These are phyloP conservation scores for Yarrowia sp. DNA, from an alignment of 805 yeast species.

Conservation along the genomic window DNA sequence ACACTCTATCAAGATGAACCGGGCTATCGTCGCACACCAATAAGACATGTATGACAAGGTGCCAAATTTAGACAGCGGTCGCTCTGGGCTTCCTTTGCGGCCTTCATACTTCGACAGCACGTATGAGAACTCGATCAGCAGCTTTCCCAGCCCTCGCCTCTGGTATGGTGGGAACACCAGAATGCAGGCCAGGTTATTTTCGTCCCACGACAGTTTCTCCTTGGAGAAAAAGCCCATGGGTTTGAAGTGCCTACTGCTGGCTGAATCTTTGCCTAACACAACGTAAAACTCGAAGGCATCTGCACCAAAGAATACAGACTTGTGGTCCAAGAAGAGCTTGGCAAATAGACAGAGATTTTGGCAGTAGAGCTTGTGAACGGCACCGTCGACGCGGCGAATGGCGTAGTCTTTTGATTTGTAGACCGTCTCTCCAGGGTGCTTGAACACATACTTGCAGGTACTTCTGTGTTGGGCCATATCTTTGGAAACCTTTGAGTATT, in stretches of 20 bases:
- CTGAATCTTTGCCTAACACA: slow-evolving; percentile 33
- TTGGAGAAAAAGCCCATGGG: slow-evolving; percentile 94
- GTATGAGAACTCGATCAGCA: slow-evolving; percentile 80
- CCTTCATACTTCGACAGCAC: slow-evolving; percentile 63
- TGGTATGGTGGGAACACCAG: slow-evolving; percentile 92
- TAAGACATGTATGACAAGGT: slow-evolving; percentile 63
- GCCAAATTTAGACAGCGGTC: slow-evolving; percentile 84
- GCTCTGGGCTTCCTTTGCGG: slow-evolving; percentile 80
- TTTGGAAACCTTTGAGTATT: slow-evolving; percentile 54
- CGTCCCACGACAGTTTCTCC: slow-evolving; percentile 71
- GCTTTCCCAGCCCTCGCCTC: slow-evolving; percentile 67
- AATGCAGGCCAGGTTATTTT: slow-evolving; percentile 86
- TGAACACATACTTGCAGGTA: slow-evolving; percentile 31
- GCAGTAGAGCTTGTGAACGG: slow-evolving; percentile 54
- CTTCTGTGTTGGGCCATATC: slow-evolving; percentile 50
- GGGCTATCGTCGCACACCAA: slow-evolving; percentile 62
- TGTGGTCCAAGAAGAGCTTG: slow-evolving; percentile 82
- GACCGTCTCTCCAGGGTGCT: slow-evolving; percentile 63
- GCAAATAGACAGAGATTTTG: slow-evolving; percentile 84
- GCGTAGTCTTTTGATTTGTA: slow-evolving; percentile 56
- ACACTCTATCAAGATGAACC: slow-evolving; percentile 27
- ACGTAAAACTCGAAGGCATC: slow-evolving; percentile 79
- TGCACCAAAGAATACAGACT: slow-evolving; percentile 77
- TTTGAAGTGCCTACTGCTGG: slow-evolving; percentile 30
- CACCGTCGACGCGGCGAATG: slow-evolving; percentile 68